Evolutionary conservation across 2,329 filamentous ascomycete genomes (phyloP).

Genomic region (Chrysoporthe austroafricana): DNA sequence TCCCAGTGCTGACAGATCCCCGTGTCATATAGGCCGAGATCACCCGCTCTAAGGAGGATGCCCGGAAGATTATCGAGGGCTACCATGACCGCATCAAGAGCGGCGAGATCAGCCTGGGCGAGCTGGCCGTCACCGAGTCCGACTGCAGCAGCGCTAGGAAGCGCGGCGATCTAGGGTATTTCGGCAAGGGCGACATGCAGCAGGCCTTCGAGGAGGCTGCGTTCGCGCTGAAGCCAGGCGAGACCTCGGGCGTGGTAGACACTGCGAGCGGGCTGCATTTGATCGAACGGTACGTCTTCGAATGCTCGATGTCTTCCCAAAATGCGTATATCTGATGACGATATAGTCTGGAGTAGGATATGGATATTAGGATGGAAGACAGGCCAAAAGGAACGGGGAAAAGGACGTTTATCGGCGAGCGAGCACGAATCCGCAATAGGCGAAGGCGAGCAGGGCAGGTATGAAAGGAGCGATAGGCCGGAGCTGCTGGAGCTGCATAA

Average conservation of each 20-base stretch:
- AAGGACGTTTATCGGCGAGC: neutral
- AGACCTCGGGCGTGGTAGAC: constrained; percentile 86
- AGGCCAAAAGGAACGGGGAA: neutral
- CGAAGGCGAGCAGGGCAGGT: neutral
- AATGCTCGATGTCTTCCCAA: fast-evolving
- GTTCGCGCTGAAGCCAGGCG: constrained; percentile 83
- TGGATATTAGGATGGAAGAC: neutral
- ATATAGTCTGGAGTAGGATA: neutral
- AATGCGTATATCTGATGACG: neutral
- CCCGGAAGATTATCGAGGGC: constrained; percentile 72
- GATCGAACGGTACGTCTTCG: constrained; percentile 77
- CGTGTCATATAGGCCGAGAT: constrained; percentile 67
- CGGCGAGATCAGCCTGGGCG: constrained; percentile 71
- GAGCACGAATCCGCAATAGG: neutral
- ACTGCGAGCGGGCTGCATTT: constrained; percentile 94
- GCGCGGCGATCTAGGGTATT: constrained; percentile 92
- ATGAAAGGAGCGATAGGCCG: neutral
- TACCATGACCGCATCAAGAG: constrained; percentile 78
- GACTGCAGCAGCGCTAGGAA: constrained; percentile 97
- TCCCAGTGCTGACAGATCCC: constrained; percentile 11
- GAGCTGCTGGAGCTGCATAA: neutral
- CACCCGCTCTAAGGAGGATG: constrained; percentile 86
- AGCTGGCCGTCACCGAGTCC: constrained; percentile 85
- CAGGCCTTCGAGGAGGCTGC: constrained; percentile 97
- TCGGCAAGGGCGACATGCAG: constrained; percentile 95